Percentiles rank a stretch among this genome's conserved stretches.
These are phyloP conservation scores for Sicyos edulis DNA, from an alignment of 306 rosid species.

Conservation along the genomic window DNA sequence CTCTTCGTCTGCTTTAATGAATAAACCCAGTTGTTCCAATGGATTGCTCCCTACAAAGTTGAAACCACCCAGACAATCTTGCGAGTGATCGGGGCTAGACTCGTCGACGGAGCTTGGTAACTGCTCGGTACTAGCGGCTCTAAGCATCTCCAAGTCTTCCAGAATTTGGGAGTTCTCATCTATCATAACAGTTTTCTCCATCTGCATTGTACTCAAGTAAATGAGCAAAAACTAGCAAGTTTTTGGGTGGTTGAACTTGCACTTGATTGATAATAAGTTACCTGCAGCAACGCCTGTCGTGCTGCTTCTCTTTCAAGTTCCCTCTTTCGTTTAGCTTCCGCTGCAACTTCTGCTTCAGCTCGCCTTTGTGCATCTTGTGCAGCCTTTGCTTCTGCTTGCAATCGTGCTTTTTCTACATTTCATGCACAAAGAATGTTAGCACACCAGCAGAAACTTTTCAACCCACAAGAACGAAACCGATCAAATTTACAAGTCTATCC, in stretches of 20 bases:
- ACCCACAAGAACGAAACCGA: too few species aligned
- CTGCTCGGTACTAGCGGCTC: constrained; percentile 43
- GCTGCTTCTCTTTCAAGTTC: constrained; percentile 89
- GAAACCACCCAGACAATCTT: constrained; percentile 64
- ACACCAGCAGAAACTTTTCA: not conserved
- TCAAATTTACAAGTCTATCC: not conserved
- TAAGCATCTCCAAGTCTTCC: constrained; percentile 74
- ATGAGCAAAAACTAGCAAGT: not conserved
- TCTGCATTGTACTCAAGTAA: constrained; percentile 30
- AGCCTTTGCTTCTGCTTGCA: constrained; percentile 82
- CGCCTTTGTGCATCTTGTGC: constrained; percentile 69
- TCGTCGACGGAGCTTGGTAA: constrained; percentile 63
- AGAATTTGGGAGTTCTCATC: constrained; percentile 70
- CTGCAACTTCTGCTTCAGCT: constrained; percentile 72
- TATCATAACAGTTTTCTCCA: constrained; percentile 81
- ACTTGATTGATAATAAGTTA: constrained; percentile 22
- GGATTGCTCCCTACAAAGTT: constrained; percentile 60
- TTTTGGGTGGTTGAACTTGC: not conserved
- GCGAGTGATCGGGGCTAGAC: constrained; percentile 63
- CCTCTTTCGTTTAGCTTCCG: constrained; percentile 72
- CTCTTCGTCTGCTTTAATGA: constrained; percentile 68
- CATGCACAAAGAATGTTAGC: not conserved
- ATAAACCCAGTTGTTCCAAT: constrained; percentile 76
- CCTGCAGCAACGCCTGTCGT: constrained; percentile 70
- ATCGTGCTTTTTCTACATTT: constrained; percentile 64